phyloP scores from a whole-genome alignment of 179 eudicot genomes.

The Kewa caespitosa region DNA sequence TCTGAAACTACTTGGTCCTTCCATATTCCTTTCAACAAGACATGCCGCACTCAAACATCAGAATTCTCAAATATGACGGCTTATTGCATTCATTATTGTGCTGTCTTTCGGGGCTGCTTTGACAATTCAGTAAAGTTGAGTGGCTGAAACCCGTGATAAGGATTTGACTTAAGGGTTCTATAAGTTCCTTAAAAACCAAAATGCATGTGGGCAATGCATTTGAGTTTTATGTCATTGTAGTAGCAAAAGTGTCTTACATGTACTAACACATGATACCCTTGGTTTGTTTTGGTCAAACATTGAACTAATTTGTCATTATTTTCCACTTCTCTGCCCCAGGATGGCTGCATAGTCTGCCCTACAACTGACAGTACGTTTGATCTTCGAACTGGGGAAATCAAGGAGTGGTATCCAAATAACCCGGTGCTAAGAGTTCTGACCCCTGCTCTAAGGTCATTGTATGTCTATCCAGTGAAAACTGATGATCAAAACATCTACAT shows the following conservation, averaged over 20 bases:
- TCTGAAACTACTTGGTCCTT: too few species aligned
- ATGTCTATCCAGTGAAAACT: constrained; percentile 68
- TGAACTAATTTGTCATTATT: background rate
- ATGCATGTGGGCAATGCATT: background rate
- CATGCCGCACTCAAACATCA: too few species aligned
- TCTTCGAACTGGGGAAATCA: constrained; percentile 75
- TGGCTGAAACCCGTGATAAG: too few species aligned
- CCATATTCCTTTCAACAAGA: too few species aligned
- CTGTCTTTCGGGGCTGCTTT: too few species aligned
- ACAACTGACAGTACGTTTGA: constrained; percentile 91
- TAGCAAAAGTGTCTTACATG: too few species aligned
- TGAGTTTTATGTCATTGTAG: too few species aligned
- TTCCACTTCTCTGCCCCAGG: constrained; percentile 40
- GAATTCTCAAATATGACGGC: too few species aligned
- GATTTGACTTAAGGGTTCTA: too few species aligned
- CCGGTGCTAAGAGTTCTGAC: constrained; percentile 84
- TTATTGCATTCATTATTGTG: too few species aligned
- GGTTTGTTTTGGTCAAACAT: background rate
- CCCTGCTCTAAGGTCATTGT: constrained; percentile 72
- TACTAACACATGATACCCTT: background rate
- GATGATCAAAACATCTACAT: constrained; percentile 79
- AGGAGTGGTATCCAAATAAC: constrained; percentile 94
- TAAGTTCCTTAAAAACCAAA: too few species aligned
- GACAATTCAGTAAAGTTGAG: too few species aligned
- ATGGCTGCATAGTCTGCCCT: constrained; percentile 94